These are phyloP conservation scores for Yamadazyma triangularis DNA, from an alignment of 1,139 yeast genomes.

Conservation along the genomic window DNA sequence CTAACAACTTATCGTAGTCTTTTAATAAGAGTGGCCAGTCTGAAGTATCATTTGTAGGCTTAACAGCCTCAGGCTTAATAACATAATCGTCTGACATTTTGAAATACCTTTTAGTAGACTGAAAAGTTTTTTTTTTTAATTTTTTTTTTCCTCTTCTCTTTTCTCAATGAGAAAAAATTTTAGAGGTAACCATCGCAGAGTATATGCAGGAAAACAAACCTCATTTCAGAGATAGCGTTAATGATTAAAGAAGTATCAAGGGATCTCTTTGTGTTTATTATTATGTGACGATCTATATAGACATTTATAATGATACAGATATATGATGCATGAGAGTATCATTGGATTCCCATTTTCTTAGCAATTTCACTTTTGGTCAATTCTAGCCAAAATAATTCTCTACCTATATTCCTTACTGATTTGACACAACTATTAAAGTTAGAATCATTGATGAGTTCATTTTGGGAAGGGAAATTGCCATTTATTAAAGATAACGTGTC, in stretches of 20 bases:
- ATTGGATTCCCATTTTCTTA: conserved; percentile 8
- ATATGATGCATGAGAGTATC: too few relatives aligned
- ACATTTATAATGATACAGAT: too few relatives aligned
- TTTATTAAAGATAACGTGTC: conserved; percentile 61
- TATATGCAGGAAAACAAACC: conserved; percentile 1
- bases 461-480: conserved; percentile 38
- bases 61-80: conserved; percentile 85
- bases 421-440: conserved; percentile 51
- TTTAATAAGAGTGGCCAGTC: conserved; percentile 95
- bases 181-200: conserved; percentile 1
- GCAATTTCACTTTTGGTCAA: conserved; percentile 32
- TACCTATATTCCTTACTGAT: conserved; percentile 59
- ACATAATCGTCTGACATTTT: conserved; percentile 59
- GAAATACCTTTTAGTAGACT: too few relatives aligned
- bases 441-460: conserved; percentile 32
- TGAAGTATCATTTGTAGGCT: conserved; percentile 80
- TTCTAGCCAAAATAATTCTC: conserved; percentile 67
- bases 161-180: conserved; percentile 2
- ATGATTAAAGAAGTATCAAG: too few relatives aligned
- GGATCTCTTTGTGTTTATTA: too few relatives aligned
- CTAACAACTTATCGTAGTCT: conserved; percentile 88
- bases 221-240: too few relatives aligned
- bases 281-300: too few relatives aligned
- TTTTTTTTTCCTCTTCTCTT: too few relatives aligned
- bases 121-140: conserved; percentile 11